phyloP scores from a whole-genome alignment of 2,329 filamentous ascomycete species.

The Escovopsis sp. region DNA sequence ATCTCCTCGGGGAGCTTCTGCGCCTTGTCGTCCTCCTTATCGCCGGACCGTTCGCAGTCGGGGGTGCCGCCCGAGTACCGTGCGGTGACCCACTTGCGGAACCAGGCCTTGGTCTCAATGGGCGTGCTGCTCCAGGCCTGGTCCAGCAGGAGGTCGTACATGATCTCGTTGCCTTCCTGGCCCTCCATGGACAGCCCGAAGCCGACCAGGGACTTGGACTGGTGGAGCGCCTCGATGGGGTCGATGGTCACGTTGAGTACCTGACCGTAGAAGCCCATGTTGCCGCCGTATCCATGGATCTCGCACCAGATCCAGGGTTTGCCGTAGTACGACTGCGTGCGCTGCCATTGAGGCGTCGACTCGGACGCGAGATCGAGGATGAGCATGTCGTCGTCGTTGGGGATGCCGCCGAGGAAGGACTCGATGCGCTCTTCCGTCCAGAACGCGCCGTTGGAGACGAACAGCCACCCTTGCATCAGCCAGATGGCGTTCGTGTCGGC shows the following conservation, averaged over 20 bases:
- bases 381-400: constrained; percentile 28
- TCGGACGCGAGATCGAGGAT: constrained; percentile 36
- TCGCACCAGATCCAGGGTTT: constrained; percentile 40
- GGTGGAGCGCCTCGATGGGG: constrained; percentile 26
- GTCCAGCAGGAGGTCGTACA: constrained; percentile 34
- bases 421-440: constrained; percentile 30
- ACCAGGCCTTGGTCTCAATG: constrained; percentile 29
- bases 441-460: constrained; percentile 26
- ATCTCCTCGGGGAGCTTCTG: constrained; percentile 14
- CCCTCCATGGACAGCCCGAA: constrained; percentile 33
- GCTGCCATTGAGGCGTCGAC: constrained; percentile 32
- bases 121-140: constrained; percentile 31
- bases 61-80: constrained; percentile 21
- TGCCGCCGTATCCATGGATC: constrained; percentile 34
- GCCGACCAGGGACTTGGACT: constrained; percentile 27
- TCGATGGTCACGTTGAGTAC: constrained; percentile 31
- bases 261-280: constrained; percentile 34
- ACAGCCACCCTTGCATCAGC: constrained; percentile 38
- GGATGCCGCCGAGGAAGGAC: constrained; percentile 32
- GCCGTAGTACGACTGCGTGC: constrained; percentile 32
- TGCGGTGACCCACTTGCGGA: constrained; percentile 26
- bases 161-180: constrained; percentile 36
- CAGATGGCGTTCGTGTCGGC: constrained; percentile 32
- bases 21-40: no score
- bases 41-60: no score